A percentile compares a stretch with the other conserved stretches of the same genome.
Evolutionary conservation across 2,329 filamentous ascomycete species (phyloP).

Genomic region (Claviceps paspali): DNA sequence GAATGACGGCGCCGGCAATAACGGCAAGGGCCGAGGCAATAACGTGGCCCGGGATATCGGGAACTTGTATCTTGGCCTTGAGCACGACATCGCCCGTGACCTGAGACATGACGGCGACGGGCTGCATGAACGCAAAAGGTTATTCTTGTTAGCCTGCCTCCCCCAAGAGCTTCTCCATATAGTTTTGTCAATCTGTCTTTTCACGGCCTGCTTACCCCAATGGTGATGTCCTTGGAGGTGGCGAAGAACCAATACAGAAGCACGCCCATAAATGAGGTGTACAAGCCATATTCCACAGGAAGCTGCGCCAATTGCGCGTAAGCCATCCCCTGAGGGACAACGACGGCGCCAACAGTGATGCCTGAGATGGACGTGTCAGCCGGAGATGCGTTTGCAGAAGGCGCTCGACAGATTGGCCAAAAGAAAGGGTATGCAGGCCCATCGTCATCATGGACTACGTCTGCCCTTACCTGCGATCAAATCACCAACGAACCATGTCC

Average conservation of each 20-base stretch:
- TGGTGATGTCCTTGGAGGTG: conserved; percentile 83
- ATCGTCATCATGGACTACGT: too few species aligned
- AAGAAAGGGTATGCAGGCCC: too few species aligned
- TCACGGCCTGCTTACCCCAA: conserved; percentile 44
- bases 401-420: too few species aligned
- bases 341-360: conserved; percentile 34
- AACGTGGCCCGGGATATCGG: conserved; percentile 24
- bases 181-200: not conserved
- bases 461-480: conserved; percentile 24
- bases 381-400: not conserved
- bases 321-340: conserved; percentile 40
- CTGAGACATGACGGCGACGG: conserved; percentile 37
- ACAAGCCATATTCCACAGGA: conserved; percentile 32
- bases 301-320: conserved; percentile 34
- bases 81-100: conserved; percentile 34
- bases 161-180: not conserved
- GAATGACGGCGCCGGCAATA: conserved; percentile 32
- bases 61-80: conserved; percentile 21
- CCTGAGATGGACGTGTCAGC: conserved; percentile 14
- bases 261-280: conserved; percentile 88
- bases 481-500: conserved; percentile 31
- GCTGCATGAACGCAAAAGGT: conserved; percentile 22
- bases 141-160: not conserved
- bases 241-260: conserved; percentile 96
- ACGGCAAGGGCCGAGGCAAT: conserved; percentile 33